phyloP scores from a whole-genome alignment of 176 grass and related monocot genomes.

The Puya raimondii region DNA sequence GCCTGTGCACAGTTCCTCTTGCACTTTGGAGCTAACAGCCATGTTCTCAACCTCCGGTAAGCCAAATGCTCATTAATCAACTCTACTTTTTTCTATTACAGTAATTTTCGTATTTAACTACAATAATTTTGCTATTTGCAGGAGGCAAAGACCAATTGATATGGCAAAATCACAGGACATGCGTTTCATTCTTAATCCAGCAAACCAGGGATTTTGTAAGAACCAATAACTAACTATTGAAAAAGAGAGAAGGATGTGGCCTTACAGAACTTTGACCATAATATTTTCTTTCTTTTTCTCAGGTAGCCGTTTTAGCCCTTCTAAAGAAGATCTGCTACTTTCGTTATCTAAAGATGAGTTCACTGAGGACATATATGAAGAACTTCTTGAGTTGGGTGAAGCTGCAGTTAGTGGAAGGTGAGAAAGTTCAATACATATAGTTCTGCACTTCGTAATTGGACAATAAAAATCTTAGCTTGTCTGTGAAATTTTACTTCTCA shows the following conservation, averaged over 20 bases:
- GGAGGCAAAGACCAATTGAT: constrained; percentile 54
- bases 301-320: constrained; percentile 26
- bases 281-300: not conserved
- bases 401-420: not conserved
- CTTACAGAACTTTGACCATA: not conserved
- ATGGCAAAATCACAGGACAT: constrained; percentile 51
- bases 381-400: constrained; percentile 19
- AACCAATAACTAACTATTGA: not conserved
- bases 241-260: not conserved
- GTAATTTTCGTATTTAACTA: not conserved
- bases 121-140: constrained; percentile 21
- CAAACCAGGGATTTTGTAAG: constrained; percentile 35
- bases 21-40: constrained; percentile 40
- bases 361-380: constrained; percentile 30
- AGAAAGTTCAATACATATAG: not conserved
- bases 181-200: constrained; percentile 43
- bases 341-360: not conserved
- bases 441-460: not conserved
- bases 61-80: constrained; percentile 1
- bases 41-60: constrained; percentile 48
- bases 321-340: constrained; percentile 11
- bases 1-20: constrained; percentile 42
- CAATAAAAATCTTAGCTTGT: not conserved
- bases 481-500: not conserved
- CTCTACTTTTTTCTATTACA: not conserved